Evolutionary conservation across 768 basidiomycete species (phyloP), one percentile per base, ranked within the genome.

Genomic region (Asterophora parasitica): DNA sequence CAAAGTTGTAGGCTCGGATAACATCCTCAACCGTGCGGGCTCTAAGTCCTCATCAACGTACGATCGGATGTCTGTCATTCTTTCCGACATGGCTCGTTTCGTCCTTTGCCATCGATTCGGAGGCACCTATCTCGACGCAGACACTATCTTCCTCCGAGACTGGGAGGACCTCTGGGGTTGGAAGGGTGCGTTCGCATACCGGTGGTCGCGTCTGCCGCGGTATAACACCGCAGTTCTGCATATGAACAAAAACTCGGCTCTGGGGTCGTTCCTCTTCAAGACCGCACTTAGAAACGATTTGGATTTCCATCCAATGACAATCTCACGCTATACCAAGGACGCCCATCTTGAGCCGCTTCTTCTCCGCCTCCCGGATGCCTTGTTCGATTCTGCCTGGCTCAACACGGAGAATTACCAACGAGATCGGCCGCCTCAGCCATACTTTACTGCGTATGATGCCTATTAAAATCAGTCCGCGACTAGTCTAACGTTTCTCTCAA

Each of bases 91-190:
- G 86, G 95, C 92, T 13, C 85, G 95, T 17, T 99, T 98, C 65
- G 84, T 98, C 48, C 75, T 99, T n/a, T 93, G 91, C 52, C 91
- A 99, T 65, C 85, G 93, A 16, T 98, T 88, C 59, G 95, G 96
- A 17, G 95, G 95, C 11, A 88, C 93, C 41, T 99, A 98, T 62
- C 82, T 99, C 44, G 95, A 99, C 59, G 93, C 94, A 8, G 96
- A 98, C 63, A 97, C 92, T 7, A 81, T 99, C 54, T 82, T 99
- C 57, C 69, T 99, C 27, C 85, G 96, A 16, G 95, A 99, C 61
- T 99, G 96, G 96, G 94, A 96, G 62, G 95, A 98, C 56, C 72
- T 99, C 4, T 97, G 92, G 92, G 92, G 91, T 23, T 96, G 90
- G 86, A 82, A 85, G 58, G 94, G 94, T 32, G 92, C 93, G 13